Percentiles rank a stretch among this genome's conserved stretches.
Conservation (phyloP, 176 grass and related monocot species). For the Avena sativa region DNA sequence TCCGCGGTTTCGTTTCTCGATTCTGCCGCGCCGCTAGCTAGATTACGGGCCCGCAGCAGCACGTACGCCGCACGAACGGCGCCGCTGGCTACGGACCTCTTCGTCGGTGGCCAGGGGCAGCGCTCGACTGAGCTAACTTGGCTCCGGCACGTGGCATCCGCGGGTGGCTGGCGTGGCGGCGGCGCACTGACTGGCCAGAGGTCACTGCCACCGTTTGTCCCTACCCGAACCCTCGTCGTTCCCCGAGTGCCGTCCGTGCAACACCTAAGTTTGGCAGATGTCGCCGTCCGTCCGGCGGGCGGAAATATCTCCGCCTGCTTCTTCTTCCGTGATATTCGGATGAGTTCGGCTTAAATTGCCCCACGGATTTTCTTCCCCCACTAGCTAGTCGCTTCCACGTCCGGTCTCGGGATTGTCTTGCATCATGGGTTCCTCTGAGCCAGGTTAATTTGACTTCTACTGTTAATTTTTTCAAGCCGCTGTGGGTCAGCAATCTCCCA, state of each 20-base stretch:
- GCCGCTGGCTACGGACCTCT: background rate
- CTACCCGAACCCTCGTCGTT: background rate
- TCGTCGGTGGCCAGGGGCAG: background rate
- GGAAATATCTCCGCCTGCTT: conserved; percentile 31
- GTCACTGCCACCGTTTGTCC: background rate
- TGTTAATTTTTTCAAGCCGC: no score
- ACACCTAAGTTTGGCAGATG: background rate
- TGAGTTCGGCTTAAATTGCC: background rate
- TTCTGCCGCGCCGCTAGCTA: background rate
- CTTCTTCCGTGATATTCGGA: background rate
- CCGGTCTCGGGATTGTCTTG: background rate
- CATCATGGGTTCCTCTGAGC: background rate
- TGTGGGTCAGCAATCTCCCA: no score
- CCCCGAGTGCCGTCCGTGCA: background rate
- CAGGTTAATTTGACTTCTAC: no score
- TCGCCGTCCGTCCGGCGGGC: background rate
- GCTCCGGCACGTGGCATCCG: background rate
- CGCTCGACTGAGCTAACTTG: background rate
- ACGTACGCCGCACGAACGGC: background rate
- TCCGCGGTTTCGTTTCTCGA: background rate
- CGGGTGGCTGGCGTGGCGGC: background rate
- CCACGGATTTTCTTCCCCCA: background rate
- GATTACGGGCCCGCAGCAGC: background rate
- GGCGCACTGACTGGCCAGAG: conserved; percentile 16
- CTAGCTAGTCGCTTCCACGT: background rate